Conservation (phyloP, 139 green algal species). For the Closterium sp. region DNA sequence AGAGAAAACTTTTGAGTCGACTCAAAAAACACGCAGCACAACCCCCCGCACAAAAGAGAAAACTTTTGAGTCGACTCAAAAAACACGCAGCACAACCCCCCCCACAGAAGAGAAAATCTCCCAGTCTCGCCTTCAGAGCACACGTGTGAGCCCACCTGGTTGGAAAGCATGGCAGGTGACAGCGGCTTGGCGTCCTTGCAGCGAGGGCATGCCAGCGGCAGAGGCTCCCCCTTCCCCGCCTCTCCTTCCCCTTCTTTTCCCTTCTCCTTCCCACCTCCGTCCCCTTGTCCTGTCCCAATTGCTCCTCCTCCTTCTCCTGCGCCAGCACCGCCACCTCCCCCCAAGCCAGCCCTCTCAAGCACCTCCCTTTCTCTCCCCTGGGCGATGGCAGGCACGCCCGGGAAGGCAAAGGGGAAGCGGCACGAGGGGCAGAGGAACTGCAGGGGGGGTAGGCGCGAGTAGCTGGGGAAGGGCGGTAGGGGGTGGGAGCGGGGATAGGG, state of each 20-base stretch:
- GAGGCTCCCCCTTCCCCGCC: neutral
- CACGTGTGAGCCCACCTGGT: no score
- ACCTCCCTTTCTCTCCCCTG: neutral
- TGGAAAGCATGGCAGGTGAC: slow-evolving; percentile 44
- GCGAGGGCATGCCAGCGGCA: neutral
- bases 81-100: no score
- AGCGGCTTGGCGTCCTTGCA: slow-evolving; percentile 8
- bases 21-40: no score
- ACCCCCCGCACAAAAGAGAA: no score
- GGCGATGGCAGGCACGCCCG: slow-evolving; percentile 3
- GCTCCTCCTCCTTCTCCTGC: neutral
- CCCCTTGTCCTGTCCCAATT: neutral
- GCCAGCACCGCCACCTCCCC: no score
- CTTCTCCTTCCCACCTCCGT: neutral
- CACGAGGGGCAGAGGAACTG: slow-evolving; percentile 35
- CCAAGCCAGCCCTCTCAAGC: neutral
- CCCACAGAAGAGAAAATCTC: no score
- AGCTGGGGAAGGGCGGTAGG: slow-evolving; percentile 5
- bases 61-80: no score
- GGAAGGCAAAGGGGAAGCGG: slow-evolving; percentile 33
- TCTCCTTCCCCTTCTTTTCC: no score
- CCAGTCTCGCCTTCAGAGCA: no score
- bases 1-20: no score
- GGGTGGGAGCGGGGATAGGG: neutral
- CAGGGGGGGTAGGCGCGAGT: slow-evolving; percentile 38